Base-by-base conservation (phyloP, 371 early-diverging fungal genomes). In the Dichotomocladium elegans region DNA sequence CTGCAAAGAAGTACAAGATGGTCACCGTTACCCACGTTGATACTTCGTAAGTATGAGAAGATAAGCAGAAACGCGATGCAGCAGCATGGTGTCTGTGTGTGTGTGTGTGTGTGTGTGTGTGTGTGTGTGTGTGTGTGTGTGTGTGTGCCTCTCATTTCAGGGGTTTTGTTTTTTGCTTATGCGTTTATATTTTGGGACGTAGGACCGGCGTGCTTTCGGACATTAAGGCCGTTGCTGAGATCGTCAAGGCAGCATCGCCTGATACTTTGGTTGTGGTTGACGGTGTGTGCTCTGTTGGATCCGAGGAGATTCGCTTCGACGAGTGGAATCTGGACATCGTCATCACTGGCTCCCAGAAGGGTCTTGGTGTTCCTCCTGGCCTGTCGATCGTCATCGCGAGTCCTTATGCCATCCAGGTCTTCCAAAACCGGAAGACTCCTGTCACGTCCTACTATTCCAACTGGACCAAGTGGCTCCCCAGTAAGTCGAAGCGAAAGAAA, bases 1-100 rank as follows among this genome's bases (percentile, higher is more conserved):
- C 71, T 47, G 68, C 70, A 21, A 80, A 75, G 58, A 68, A 70
- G 37, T 95, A 81, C 82, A 95, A 93, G 83, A 68, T 91, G 47
- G 80, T 96, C 42, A 91, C 93, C 42, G 80, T 95, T 61, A 92
- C 96, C 42, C 98, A 98, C 59, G 96, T 96, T 31, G 98, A 98
- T 66, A 98, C 98, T 14, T 95, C 95, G 73, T 71, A 74, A 69
- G 75, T 57, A n/a, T 30, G 28, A 21, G 2, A 5, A 28, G 7
- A 41, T 19, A n/a, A 19, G 22, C 17, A 3, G 8, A 9, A 7
- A 26, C 17, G 30, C 9, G 28, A 22, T 21, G 29, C 8, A n/a
- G n/a, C n/a, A n/a, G n/a, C n/a, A n/a, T n/a, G n/a, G n/a, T n/a
- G n/a, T n/a, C n/a, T n/a, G n/a, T n/a, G n/a, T n/a, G n/a, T n/a